Evolutionary conservation across 1,284 basidiomycete genomes (phyloP), one percentile per base, ranked within the genome.

Genomic region (Malassezia globosa): DNA sequence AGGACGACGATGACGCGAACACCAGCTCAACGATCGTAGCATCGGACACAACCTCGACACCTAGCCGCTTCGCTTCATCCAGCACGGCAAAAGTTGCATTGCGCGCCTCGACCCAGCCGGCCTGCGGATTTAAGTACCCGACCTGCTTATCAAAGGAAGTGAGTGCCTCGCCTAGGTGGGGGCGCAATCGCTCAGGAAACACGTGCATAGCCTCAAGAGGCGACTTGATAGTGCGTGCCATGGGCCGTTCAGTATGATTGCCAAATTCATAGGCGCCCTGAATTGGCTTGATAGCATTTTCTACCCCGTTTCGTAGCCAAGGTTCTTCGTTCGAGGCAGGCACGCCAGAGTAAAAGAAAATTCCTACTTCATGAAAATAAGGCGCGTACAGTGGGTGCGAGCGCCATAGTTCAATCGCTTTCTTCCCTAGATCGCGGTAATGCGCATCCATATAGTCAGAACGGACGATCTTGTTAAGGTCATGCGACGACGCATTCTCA

Each of bases 81-180:
- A 83, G 78, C 50, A 85, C 73, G 10, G 78, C 72, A 5, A 73
- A 63, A 6, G 86, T 70, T 1, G 83, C 85, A 58, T 82, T 79
- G 1, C 78, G 76, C 2, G 88, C 85, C 65, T 83, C 78, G 1
- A 80, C 85, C 89, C 89, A 95, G 3, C 89, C 89, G 1, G 83
- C 81, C 31, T 84, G 80, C 1, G 74, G 75, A 66, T 89, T 92
- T 40, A 83, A 63, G 66, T 85, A 90, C 0, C 80, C 80, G 5
- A 56, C 57, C 29, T 63, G 56, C 5, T 22, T 35, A 5, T 24
- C 61, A 40, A 64, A 49, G 10, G 52, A 43, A 10, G 24, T 23
- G 44, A 51, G 25, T 0, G 56, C 48, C 1, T 43, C 11, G 7
- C 60, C 61, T 16, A 58, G 34, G 16, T 21, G 10, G 1, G 19